Evolutionary conservation across 805 yeast genomes (phyloP).

Genomic region (Saitoella complicata): DNA sequence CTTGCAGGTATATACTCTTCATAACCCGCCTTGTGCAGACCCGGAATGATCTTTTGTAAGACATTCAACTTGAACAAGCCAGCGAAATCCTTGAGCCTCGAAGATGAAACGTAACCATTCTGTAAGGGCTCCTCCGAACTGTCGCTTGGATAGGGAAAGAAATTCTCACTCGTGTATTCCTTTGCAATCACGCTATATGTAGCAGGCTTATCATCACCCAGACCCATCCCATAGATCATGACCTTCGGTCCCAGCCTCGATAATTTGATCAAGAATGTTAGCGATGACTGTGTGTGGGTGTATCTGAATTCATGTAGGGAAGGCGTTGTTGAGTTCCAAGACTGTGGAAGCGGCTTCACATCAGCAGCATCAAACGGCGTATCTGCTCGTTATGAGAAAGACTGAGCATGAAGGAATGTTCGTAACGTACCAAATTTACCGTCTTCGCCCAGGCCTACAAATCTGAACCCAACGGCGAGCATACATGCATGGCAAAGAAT

Average conservation of each 20-base stretch:
- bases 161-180: background rate
- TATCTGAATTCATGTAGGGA: slow-evolving; percentile 6
- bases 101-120: background rate
- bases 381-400: background rate
- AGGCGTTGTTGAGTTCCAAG: slow-evolving; percentile 3
- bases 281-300: slow-evolving; percentile 6
- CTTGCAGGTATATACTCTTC: slow-evolving; percentile 2
- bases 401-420: background rate
- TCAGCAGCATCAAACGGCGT: background rate
- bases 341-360: background rate
- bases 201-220: slow-evolving; percentile 6
- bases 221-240: slow-evolving; percentile 7
- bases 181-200: background rate
- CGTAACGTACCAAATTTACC: background rate
- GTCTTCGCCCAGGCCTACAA: slow-evolving; percentile 3
- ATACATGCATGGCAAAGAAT: slow-evolving; percentile 4
- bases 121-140: too few relatives aligned
- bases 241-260: slow-evolving; percentile 7
- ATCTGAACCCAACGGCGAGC: slow-evolving; percentile 9
- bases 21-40: slow-evolving; percentile 7
- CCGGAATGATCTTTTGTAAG: slow-evolving; percentile 7
- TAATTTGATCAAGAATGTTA: slow-evolving; percentile 5
- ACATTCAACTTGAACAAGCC: slow-evolving; percentile 4
- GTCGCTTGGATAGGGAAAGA: background rate
- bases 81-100: slow-evolving; percentile 3